A percentile compares a stretch with the other conserved stretches of the same genome.
These are phyloP conservation scores for Globisporangium ultimum DNA, from an alignment of 352 stramenopile species.

Conservation along the genomic window DNA sequence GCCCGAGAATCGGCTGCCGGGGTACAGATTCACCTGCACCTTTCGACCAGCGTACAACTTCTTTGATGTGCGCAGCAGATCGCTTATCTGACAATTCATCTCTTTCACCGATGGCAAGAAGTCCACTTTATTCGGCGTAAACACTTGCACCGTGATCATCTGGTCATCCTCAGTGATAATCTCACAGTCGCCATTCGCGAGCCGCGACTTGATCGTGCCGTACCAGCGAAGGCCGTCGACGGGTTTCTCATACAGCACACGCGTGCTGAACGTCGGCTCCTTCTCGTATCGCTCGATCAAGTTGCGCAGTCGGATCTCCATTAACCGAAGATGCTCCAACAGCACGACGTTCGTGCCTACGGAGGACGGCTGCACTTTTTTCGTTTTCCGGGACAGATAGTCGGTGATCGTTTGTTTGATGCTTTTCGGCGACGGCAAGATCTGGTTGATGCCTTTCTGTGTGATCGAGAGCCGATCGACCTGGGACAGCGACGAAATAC, in stretches of 20 bases:
- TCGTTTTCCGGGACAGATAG: conserved; percentile 60
- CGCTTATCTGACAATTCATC: conserved; percentile 44
- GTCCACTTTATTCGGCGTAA: conserved; percentile 37
- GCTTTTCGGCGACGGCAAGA: conserved; percentile 41
- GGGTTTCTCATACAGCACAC: conserved; percentile 45
- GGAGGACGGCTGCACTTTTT: conserved; percentile 57
- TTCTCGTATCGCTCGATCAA: conserved; percentile 8
- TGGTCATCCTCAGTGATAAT: conserved; percentile 62
- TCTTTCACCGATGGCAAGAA: conserved; percentile 59
- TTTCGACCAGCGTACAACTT: conserved; percentile 62
- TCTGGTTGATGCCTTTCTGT: conserved; percentile 47
- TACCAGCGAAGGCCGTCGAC: conserved; percentile 42
- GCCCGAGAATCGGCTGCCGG: conserved; percentile 61
- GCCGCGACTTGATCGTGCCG: conserved; percentile 48
- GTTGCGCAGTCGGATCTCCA: conserved; percentile 25
- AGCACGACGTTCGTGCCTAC: conserved; percentile 20
- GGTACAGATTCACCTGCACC: conserved; percentile 72
- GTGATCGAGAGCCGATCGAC: conserved; percentile 54
- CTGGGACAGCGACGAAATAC: conserved; percentile 61
- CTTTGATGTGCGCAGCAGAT: conserved; percentile 39
- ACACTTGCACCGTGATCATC: conserved; percentile 51
- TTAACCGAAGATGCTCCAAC: conserved; percentile 26
- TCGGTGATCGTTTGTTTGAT: conserved; percentile 64
- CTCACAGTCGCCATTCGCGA: conserved; percentile 43
- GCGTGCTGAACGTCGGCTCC: conserved; percentile 22